Base-by-base conservation (phyloP, 164 flowering plant species). In the Houttuynia cordata region DNA sequence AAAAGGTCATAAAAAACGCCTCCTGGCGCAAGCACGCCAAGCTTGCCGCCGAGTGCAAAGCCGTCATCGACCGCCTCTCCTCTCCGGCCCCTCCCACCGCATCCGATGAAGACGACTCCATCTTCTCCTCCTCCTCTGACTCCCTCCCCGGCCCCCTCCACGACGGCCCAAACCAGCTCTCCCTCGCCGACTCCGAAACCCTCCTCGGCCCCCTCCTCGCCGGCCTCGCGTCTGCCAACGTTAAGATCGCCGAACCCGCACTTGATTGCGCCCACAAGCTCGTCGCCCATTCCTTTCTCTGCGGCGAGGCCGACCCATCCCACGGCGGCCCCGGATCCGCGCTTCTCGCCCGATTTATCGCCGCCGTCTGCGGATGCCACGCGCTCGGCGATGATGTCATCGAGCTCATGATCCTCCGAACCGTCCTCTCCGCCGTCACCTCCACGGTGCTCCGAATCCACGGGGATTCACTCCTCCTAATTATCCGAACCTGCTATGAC, bases 21-120 rank as follows among this genome's bases (percentile, higher is more conserved):
- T 93, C 99, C 1, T 91, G 96, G 96, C 75, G 99, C 8, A 91
- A 91, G 69, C 96, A 91, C 75, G 75, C 95, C 23, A 93, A 88
- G 73, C 93, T 93, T 61, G 87, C 74, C 39, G 75, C 83, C 60
- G 86, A 93, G 63, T 90, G 95, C 73, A 93, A 90, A 72, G 74
- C 86, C 56, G 71, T 90, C 14, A 65, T 88, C 70, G 93, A 85
- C 5, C 66, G 66, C 45, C 60, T 63, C 60, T 63, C 66, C 41
- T 25, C 60, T 3, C 64, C 64, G 15, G 59, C 34, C 53, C 70
- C 15, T 22, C 60, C 41, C 19, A 47, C 67, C 8, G 60, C 53
- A 19, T n/a, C n/a, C n/a, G n/a, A n/a, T n/a, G n/a, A n/a, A n/a
- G 60, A 45, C 49, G 49, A 45, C 17, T 12, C 49, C 49, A 2